phyloP scores from a whole-genome alignment of 345 rosid species.

The Rhizophora mangle region DNA sequence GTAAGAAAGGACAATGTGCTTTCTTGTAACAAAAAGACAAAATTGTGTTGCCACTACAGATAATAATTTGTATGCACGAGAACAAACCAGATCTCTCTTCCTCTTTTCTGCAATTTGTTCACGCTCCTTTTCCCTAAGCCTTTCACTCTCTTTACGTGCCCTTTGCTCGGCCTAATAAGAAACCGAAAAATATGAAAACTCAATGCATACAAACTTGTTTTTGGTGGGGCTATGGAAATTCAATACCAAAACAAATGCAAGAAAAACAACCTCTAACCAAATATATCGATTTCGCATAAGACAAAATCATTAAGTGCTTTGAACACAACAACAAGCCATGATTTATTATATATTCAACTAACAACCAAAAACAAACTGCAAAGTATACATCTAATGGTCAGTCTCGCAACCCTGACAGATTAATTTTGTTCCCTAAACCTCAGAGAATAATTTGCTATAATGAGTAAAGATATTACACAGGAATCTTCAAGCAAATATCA shows the following conservation, averaged over 20 bases:
- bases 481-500: no score
- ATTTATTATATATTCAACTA: not conserved
- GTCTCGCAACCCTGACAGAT: no score
- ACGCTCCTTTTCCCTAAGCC: conserved; percentile 84
- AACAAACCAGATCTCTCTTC: conserved; percentile 87
- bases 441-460: no score
- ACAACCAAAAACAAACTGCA: not conserved
- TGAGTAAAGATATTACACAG: not conserved
- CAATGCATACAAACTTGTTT: not conserved
- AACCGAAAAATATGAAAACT: not conserved
- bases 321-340: not conserved
- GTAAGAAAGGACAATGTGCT: conserved; percentile 2
- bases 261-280: not conserved
- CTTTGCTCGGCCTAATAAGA: conserved; percentile 71
- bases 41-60: not conserved
- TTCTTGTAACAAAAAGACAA: not conserved
- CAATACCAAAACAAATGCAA: not conserved
- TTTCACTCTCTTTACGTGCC: conserved; percentile 88
- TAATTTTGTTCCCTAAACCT: not conserved
- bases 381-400: no score
- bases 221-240: not conserved
- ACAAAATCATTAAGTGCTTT: no score
- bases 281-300: not conserved
- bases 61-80: not conserved
- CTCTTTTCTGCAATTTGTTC: conserved; percentile 75